phyloP scores from a whole-genome alignment of 2,329 filamentous ascomycete species.

The Endothia cerciana region DNA sequence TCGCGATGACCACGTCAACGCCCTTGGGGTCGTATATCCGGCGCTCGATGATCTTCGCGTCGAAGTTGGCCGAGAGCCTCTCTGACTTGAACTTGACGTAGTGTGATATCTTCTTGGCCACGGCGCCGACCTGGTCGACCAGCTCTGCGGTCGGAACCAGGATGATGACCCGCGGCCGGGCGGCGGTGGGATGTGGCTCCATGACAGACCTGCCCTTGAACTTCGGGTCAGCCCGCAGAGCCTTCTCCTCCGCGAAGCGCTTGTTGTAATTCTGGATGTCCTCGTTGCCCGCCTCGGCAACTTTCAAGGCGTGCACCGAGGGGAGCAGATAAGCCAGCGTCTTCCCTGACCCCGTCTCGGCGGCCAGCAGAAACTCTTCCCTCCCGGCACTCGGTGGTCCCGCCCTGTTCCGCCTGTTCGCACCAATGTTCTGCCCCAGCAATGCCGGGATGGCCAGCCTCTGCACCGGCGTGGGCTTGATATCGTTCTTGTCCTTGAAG shows the following conservation, averaged over 20 bases:
- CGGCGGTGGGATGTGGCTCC: conserved; percentile 73
- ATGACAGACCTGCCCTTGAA: conserved; percentile 67
- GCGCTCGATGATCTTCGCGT: conserved; percentile 78
- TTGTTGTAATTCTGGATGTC: conserved; percentile 62
- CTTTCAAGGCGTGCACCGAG: conserved; percentile 82
- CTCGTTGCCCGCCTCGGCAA: conserved; percentile 65
- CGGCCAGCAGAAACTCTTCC: conserved; percentile 78
- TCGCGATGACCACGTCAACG: conserved; percentile 84
- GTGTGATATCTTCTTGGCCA: conserved; percentile 84
- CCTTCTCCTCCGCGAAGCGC: conserved; percentile 58
- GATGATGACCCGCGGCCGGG: conserved; percentile 80
- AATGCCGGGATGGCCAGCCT: conserved; percentile 84
- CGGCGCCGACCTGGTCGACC: conserved; percentile 80
- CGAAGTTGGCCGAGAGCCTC: conserved; percentile 77
- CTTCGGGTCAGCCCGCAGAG: conserved; percentile 56
- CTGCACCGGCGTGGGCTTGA: conserved; percentile 87
- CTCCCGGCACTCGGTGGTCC: conserved; percentile 38
- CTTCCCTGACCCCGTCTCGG: conserved; percentile 96
- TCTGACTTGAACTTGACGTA: conserved; percentile 84
- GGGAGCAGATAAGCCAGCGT: conserved; percentile 92
- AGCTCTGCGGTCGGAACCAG: conserved; percentile 92
- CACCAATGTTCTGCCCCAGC: conserved; percentile 58
- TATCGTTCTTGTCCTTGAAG: conserved; percentile 72
- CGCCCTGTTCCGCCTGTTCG: conserved; percentile 36
- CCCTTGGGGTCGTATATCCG: conserved; percentile 80